Base-by-base conservation (phyloP, 768 basidiomycete species). In the Leccinum rimulosum region DNA sequence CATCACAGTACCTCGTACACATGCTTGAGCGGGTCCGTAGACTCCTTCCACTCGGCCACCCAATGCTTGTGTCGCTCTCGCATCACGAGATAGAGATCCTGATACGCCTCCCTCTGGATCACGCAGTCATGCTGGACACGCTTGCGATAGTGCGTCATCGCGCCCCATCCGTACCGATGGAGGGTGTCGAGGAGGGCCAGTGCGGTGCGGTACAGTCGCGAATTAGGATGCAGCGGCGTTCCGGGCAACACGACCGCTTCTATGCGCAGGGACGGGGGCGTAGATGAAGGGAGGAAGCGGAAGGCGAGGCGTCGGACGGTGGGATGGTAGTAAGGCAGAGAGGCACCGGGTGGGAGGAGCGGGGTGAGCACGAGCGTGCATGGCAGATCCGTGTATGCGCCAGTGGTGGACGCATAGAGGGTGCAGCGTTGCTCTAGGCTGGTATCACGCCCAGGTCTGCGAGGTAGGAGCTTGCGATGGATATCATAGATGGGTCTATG, bases 271-370 rank as follows among this genome's bases (percentile, higher is more conserved):
- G 54, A 63, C 64, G 36, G 76, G 64, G 17, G 71, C 36, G 8
- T 67, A 59, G 15, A 28, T 17, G 15, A 68, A 6, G 72, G 50
- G 55, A 89, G 59, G 70, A 87, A 93, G n/a, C 86, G 84, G 68
- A 95, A 93, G 0, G 91, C 93, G 35, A 98, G 77, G 59, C 89
- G 88, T 3, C 72, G 75, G 9, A 96, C 91, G 2, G 86, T 67
- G 1, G 96, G 96, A 66, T 98, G 95, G 66, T 96, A 98, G 68
- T 92, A 98, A 0, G 96, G 96, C 3, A 97, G 74, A 1, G 76
- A 56, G 3, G 70, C 72, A 7, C 79, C 82, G 0, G 70, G 61
- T 12, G 71, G 64, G 51, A 82, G 51, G 54, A 90, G 76, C 0
- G 89, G 89, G 0, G 83, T 89, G 15, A 91, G 69, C 45, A 89